Conservation (phyloP, 148 eudicot genomes). For the Rhododendron molle region DNA sequence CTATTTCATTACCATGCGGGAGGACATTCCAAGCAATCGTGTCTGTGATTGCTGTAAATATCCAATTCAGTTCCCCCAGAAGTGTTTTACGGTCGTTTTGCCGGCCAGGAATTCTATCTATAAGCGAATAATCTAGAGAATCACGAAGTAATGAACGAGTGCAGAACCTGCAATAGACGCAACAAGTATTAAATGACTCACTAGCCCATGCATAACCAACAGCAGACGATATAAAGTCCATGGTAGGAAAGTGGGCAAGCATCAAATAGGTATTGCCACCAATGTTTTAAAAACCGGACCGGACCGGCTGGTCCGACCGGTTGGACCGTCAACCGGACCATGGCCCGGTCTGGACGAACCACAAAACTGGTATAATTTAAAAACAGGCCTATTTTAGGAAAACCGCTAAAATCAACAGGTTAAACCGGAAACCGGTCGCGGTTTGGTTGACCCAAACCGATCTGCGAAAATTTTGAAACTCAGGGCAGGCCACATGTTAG, state of each 20-base stretch:
- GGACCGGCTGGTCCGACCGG: too few relatives aligned
- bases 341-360: too few relatives aligned
- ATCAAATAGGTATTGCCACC: background rate
- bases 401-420: too few relatives aligned
- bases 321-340: too few relatives aligned
- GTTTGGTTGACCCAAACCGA: too few relatives aligned
- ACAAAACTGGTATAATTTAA: too few relatives aligned
- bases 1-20: slow-evolving; percentile 63
- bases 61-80: slow-evolving; percentile 98
- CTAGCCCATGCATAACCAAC: background rate
- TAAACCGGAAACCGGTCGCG: too few relatives aligned
- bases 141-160: slow-evolving; percentile 85
- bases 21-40: slow-evolving; percentile 99
- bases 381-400: too few relatives aligned
- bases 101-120: slow-evolving; percentile 92
- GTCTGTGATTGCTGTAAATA: slow-evolving; percentile 92
- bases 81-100: slow-evolving; percentile 95
- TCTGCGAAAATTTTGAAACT: too few relatives aligned
- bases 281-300: too few relatives aligned
- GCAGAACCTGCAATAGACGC: slow-evolving; percentile 71
- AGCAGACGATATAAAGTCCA: background rate
- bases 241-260: background rate
- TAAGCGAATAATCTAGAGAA: slow-evolving; percentile 74
- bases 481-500: too few relatives aligned
- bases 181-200: background rate